These are phyloP conservation scores for Acrocalymma vagum DNA, from an alignment of 2,329 filamentous ascomycete species.

Conservation along the genomic window DNA sequence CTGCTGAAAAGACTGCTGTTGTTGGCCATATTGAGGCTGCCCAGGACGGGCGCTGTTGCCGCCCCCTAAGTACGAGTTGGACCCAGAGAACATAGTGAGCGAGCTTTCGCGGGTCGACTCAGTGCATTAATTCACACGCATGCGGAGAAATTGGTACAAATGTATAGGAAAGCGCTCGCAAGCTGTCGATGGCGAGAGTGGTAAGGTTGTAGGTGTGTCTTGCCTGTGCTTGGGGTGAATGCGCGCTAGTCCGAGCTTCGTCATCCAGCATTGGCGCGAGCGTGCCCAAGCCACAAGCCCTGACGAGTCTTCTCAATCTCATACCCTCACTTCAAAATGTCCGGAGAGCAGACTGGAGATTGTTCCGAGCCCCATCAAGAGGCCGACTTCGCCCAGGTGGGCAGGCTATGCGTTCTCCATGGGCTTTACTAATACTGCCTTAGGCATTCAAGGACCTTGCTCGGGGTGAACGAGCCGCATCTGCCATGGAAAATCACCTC, in stretches of 20 bases:
- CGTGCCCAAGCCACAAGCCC: constrained; percentile 20
- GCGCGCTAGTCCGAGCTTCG: constrained; percentile 38
- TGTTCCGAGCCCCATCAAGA: constrained; percentile 28
- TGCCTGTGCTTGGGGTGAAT: constrained; percentile 31
- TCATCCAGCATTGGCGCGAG: constrained; percentile 33
- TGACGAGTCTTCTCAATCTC: constrained; percentile 10
- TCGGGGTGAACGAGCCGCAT: constrained; percentile 64
- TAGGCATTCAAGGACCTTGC: constrained; percentile 61
- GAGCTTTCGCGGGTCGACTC: constrained; percentile 28
- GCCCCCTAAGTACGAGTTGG: constrained; percentile 85
- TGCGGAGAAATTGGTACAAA: constrained; percentile 20
- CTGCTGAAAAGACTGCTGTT: constrained; percentile 62
- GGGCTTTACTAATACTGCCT: constrained; percentile 17
- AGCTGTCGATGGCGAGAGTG: constrained; percentile 26
- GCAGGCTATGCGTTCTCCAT: background rate
- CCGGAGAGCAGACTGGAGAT: constrained; percentile 39
- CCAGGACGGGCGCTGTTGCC: constrained; percentile 77
- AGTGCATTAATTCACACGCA: constrained; percentile 25
- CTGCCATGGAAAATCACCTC: constrained; percentile 64
- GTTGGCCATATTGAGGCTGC: constrained; percentile 57
- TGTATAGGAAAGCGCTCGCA: constrained; percentile 21
- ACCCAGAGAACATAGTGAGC: constrained; percentile 83
- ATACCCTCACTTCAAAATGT: constrained; percentile 32
- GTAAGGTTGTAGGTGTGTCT: constrained; percentile 30
- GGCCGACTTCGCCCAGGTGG: constrained; percentile 46